These are phyloP conservation scores for Sarocladium oryzae DNA, from an alignment of 2,329 filamentous ascomycete genomes.

Conservation along the genomic window DNA sequence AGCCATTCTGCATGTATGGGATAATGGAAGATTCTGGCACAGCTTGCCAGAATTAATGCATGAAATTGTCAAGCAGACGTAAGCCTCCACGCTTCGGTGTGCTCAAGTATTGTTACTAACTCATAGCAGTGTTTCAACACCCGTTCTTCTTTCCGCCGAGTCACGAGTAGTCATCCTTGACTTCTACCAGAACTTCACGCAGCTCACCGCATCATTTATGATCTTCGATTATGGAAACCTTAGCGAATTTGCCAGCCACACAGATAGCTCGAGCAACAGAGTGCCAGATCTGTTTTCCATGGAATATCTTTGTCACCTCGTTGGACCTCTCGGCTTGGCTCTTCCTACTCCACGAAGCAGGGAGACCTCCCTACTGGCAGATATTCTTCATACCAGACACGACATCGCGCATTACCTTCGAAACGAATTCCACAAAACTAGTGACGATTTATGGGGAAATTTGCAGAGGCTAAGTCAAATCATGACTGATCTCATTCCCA, in stretches of 20 bases:
- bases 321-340: conserved; percentile 9
- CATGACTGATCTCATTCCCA: conserved; percentile 34
- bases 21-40: conserved; percentile 39
- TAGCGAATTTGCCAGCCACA: conserved; percentile 12
- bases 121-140: conserved; percentile 13
- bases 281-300: conserved; percentile 20
- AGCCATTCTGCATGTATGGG: neutral
- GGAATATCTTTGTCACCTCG: conserved; percentile 39
- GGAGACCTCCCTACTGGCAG: neutral
- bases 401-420: conserved; percentile 25
- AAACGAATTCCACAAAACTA: conserved; percentile 34
- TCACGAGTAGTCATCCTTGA: conserved; percentile 24
- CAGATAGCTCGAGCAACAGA: conserved; percentile 13
- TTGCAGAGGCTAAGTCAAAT: conserved; percentile 37
- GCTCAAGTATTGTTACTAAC: neutral
- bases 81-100: conserved; percentile 16
- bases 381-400: neutral
- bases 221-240: conserved; percentile 39
- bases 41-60: conserved; percentile 43
- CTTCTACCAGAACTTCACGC: conserved; percentile 38
- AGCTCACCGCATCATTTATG: conserved; percentile 46
- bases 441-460: conserved; percentile 34
- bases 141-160: conserved; percentile 10
- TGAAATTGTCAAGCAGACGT: conserved; percentile 32
- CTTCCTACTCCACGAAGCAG: neutral